These are phyloP conservation scores for Cystofilobasidium capitatum DNA, from an alignment of 768 basidiomycete species.

Conservation along the genomic window DNA sequence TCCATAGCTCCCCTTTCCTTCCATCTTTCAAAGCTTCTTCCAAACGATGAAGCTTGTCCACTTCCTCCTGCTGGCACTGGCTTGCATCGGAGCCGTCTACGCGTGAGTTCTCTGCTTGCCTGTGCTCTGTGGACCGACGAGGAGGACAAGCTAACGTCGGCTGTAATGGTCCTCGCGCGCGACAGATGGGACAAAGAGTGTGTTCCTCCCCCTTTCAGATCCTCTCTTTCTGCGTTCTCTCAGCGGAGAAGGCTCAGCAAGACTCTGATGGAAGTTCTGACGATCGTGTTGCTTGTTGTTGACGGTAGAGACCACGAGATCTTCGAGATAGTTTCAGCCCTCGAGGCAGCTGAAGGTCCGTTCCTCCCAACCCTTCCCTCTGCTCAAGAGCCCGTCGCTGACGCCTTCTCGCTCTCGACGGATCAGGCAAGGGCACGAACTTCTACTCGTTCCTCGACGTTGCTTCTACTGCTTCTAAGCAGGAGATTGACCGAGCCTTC, in stretches of 20 bases:
- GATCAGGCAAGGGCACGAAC: conserved; percentile 68
- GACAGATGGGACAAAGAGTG: conserved; percentile 26
- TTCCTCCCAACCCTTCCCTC: conserved; percentile 8
- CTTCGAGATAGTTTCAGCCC: conserved; percentile 76
- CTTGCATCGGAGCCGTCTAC: neutral
- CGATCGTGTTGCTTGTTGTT: conserved; percentile 27
- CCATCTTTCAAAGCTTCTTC: too few relatives aligned
- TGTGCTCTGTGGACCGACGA: neutral
- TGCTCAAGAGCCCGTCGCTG: neutral
- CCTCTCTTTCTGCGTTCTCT: too few relatives aligned
- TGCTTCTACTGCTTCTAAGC: conserved; percentile 53
- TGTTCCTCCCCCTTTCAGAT: conserved; percentile 5
- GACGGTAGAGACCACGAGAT: conserved; percentile 70
- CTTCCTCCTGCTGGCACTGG: neutral
- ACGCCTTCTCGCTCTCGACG: neutral
- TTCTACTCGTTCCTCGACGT: conserved; percentile 94
- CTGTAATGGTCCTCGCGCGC: neutral
- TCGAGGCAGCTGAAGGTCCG: conserved; percentile 70
- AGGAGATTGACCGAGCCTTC: conserved; percentile 81
- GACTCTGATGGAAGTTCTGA: too few relatives aligned
- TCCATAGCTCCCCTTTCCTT: too few relatives aligned
- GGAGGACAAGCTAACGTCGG: neutral
- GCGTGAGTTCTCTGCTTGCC: neutral
- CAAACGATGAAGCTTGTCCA: neutral
- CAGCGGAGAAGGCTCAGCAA: too few relatives aligned